These are phyloP conservation scores for Periglandula ipomoeae DNA, from an alignment of 2,329 filamentous ascomycete species.

Conservation along the genomic window DNA sequence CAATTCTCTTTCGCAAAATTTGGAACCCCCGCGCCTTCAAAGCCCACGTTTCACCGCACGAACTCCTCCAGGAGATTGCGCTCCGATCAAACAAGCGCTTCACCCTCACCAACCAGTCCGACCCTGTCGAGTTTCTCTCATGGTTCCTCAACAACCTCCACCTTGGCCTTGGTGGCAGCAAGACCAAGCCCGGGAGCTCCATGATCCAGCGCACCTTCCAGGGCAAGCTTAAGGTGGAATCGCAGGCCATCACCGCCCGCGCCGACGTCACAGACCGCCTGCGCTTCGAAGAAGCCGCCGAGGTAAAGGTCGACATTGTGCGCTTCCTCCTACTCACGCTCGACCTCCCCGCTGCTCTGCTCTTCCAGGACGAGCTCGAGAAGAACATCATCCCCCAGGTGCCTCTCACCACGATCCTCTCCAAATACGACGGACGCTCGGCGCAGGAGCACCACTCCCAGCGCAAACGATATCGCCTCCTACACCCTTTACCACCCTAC, in stretches of 20 bases:
- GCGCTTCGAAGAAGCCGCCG: slow-evolving; percentile 83
- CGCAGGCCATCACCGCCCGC: slow-evolving; percentile 85
- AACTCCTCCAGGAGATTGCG: slow-evolving; percentile 90
- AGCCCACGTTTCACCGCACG: slow-evolving; percentile 92
- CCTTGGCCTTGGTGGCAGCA: slow-evolving; percentile 80
- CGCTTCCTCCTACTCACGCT: slow-evolving; percentile 89
- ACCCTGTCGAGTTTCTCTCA: slow-evolving; percentile 90
- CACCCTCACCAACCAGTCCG: slow-evolving; percentile 80
- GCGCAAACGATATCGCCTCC: slow-evolving; percentile 77
- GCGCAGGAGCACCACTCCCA: slow-evolving; percentile 85
- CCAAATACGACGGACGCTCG: slow-evolving; percentile 84
- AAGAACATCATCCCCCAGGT: slow-evolving; percentile 95
- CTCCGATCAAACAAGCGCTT: slow-evolving; percentile 87
- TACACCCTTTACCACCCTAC: slow-evolving; percentile 86
- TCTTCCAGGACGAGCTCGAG: slow-evolving; percentile 92
- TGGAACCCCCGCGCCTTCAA: slow-evolving; percentile 98
- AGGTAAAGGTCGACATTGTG: slow-evolving; percentile 65
- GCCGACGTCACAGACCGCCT: slow-evolving; percentile 80
- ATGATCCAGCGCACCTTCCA: slow-evolving; percentile 93
- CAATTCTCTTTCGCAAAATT: slow-evolving; percentile 87
- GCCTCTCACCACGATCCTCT: slow-evolving; percentile 70
- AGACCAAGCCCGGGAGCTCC: slow-evolving; percentile 72
- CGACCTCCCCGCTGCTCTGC: slow-evolving; percentile 80
- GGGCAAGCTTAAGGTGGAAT: slow-evolving; percentile 83
- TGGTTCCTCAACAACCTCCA: slow-evolving; percentile 98